Percentiles rank a stretch among this genome's conserved stretches.
These are phyloP conservation scores for Paraglomus brasilianum DNA, from an alignment of 192 early-diverging fungal genomes.

Conservation along the genomic window DNA sequence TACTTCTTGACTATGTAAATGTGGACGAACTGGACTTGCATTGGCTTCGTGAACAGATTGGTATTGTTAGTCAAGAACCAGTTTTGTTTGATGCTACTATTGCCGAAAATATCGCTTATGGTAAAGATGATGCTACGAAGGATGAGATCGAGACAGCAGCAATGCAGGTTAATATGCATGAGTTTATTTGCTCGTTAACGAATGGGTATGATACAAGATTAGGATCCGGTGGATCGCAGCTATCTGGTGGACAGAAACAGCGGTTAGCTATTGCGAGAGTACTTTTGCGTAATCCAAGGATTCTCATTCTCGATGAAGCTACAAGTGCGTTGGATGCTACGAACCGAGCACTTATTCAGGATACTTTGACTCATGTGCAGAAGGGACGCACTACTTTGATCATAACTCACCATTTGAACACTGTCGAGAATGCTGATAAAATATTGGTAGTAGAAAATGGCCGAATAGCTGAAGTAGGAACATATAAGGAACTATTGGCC, in stretches of 20 bases:
- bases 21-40: constrained; percentile 53
- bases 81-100: constrained; percentile 68
- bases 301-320: constrained; percentile 60
- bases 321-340: constrained; percentile 65
- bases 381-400: constrained; percentile 64
- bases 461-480: constrained; percentile 55
- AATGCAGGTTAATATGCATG: constrained; percentile 68
- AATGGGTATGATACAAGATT: constrained; percentile 54
- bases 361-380: constrained; percentile 54
- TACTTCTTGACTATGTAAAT: constrained; percentile 60
- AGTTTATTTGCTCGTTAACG: constrained; percentile 58
- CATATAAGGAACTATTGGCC: constrained; percentile 60
- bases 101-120: constrained; percentile 70
- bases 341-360: constrained; percentile 64
- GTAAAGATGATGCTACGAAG: constrained; percentile 54
- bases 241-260: constrained; percentile 51
- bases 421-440: constrained; percentile 61
- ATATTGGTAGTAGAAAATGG: constrained; percentile 54
- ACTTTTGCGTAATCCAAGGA: constrained; percentile 43
- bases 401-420: constrained; percentile 70
- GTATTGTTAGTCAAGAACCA: constrained; percentile 73
- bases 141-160: constrained; percentile 69
- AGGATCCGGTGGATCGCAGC: constrained; percentile 39
- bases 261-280: constrained; percentile 50
- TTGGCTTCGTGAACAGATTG: constrained; percentile 62